Evolutionary conservation across 2,329 filamentous ascomycete genomes (phyloP).

Genomic region (Epichloe glyceriae): DNA sequence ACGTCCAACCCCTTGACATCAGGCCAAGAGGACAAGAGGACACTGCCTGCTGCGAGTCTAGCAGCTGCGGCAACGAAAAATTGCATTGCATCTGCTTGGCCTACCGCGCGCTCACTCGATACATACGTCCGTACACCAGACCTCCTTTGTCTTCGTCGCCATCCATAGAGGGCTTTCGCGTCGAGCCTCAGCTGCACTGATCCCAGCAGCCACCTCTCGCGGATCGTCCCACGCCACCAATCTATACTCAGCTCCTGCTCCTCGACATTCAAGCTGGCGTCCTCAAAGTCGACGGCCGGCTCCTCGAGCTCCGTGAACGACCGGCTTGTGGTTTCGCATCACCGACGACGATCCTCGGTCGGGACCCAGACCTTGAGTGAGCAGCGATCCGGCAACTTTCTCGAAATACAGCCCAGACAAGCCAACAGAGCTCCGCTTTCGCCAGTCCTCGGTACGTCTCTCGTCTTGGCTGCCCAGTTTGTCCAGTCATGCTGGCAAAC

Average conservation of each 20-base stretch:
- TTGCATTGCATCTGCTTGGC: no score
- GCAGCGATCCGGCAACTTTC: constrained; percentile 17
- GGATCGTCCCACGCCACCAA: background rate
- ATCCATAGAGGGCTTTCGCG: background rate
- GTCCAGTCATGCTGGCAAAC: background rate
- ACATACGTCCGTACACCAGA: no score
- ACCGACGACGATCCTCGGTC: constrained; percentile 36
- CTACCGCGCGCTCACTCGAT: no score
- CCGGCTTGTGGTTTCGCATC: constrained; percentile 33
- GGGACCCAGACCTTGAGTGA: constrained; percentile 19
- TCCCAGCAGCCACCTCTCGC: background rate
- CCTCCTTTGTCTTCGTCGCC: background rate
- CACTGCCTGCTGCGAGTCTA: no score
- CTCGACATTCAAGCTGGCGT: constrained; percentile 34
- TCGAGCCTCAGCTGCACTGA: background rate
- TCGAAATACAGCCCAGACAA: constrained; percentile 19
- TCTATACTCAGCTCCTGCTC: constrained; percentile 6
- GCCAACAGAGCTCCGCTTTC: constrained; percentile 27
- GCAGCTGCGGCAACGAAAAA: no score
- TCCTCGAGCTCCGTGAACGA: constrained; percentile 42
- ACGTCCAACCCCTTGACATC: background rate
- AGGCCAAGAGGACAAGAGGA: background rate
- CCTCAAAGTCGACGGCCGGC: constrained; percentile 33
- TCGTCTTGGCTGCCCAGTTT: background rate
- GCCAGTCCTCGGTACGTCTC: constrained; percentile 42